These are phyloP conservation scores for Adansonia digitata DNA, from an alignment of 345 rosid genomes.

Conservation along the genomic window DNA sequence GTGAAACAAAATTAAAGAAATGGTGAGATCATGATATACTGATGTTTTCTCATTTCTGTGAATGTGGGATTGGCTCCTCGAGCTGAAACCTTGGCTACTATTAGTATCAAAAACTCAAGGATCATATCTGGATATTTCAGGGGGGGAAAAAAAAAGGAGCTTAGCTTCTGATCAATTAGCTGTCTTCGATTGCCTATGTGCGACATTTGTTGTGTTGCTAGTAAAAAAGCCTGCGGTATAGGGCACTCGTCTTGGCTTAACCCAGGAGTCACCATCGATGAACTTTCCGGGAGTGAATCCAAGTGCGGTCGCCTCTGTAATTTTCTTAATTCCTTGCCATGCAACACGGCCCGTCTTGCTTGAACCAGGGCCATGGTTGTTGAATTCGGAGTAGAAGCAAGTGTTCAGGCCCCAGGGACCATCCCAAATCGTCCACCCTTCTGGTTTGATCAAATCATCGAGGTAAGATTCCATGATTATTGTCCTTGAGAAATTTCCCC, in stretches of 20 bases:
- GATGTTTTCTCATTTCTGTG: not conserved
- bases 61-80: not conserved
- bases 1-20: not conserved
- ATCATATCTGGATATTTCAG: not conserved
- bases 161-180: not conserved
- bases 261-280: slow-evolving; percentile 48
- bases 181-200: not conserved
- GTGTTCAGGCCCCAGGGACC: slow-evolving; percentile 46
- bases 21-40: not conserved
- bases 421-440: slow-evolving; percentile 71
- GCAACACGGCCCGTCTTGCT: slow-evolving; percentile 30
- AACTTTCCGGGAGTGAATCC: slow-evolving; percentile 37
- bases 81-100: not conserved
- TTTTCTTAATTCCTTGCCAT: slow-evolving; percentile 59
- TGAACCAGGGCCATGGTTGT: slow-evolving; percentile 70
- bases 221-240: slow-evolving; percentile 28
- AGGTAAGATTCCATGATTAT: slow-evolving; percentile 62
- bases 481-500: slow-evolving; percentile 53
- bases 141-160: too few species aligned
- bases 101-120: not conserved
- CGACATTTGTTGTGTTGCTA: not conserved
- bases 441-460: slow-evolving; percentile 43
- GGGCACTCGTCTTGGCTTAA: slow-evolving; percentile 43
- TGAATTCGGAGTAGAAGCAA: slow-evolving; percentile 50
- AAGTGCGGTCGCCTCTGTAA: slow-evolving; percentile 25